A percentile compares a stretch with the other conserved stretches of the same genome.
phyloP scores from a whole-genome alignment of 2,329 filamentous ascomycete genomes.

The Trichoderma simmonsii region DNA sequence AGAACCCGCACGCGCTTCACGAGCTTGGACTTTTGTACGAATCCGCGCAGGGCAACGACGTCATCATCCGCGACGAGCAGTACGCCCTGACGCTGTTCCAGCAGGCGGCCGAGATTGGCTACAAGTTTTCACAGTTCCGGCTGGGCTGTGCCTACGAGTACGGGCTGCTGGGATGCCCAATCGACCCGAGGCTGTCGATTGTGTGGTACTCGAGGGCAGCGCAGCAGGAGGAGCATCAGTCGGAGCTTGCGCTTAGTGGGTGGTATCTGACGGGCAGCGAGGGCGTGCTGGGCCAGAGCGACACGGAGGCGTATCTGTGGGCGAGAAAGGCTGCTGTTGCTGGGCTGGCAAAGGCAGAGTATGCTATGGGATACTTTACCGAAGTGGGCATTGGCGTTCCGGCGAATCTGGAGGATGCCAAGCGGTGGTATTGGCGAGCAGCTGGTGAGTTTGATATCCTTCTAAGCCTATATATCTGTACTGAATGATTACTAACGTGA shows the following conservation, averaged over 20 bases:
- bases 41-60: conserved; percentile 63
- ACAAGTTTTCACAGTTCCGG: conserved; percentile 92
- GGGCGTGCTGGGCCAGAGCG: conserved; percentile 83
- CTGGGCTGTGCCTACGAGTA: conserved; percentile 89
- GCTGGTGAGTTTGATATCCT: conserved; percentile 66
- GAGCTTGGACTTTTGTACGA: conserved; percentile 72
- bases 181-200: conserved; percentile 82
- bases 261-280: conserved; percentile 94
- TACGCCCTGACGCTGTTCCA: conserved; percentile 81
- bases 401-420: conserved; percentile 88
- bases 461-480: neutral
- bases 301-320: conserved; percentile 97
- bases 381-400: conserved; percentile 89
- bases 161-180: conserved; percentile 74
- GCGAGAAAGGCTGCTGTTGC: conserved; percentile 87
- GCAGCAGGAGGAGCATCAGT: conserved; percentile 89
- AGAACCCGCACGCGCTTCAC: conserved; percentile 93
- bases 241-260: conserved; percentile 78
- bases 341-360: conserved; percentile 89
- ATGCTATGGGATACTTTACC: conserved; percentile 95
- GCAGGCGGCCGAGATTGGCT: conserved; percentile 82
- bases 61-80: conserved; percentile 73
- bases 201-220: conserved; percentile 93
- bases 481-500: conserved; percentile 27
- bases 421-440: conserved; percentile 96